Conservation (phyloP, 1,284 basidiomycete genomes). For the Thecaphora thlaspeos region DNA sequence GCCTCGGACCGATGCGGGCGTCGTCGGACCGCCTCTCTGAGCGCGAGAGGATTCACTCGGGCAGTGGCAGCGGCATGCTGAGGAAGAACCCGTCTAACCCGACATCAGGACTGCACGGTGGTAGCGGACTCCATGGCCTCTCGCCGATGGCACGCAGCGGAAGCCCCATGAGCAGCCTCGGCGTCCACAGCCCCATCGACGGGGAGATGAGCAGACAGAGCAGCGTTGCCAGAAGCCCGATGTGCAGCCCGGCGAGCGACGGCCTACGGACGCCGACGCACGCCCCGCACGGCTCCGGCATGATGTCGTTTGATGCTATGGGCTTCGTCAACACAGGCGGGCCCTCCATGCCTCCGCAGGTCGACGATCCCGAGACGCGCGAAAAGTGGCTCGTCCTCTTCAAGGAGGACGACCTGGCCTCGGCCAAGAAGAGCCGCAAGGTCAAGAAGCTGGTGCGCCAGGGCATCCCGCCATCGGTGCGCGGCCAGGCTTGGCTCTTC, state of each 20-base stretch:
- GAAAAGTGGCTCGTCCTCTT: slow-evolving; percentile 73
- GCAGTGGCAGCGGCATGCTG: slow-evolving; percentile 36
- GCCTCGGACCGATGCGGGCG: slow-evolving; percentile 35
- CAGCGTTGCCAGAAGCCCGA: slow-evolving; percentile 15
- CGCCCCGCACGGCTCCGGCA: not conserved
- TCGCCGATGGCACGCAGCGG: slow-evolving; percentile 23
- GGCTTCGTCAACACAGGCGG: slow-evolving; percentile 24
- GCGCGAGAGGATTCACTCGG: slow-evolving; percentile 32
- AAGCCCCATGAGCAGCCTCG: slow-evolving; percentile 24
- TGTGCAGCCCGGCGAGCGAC: slow-evolving; percentile 19
- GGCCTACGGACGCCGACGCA: not conserved
- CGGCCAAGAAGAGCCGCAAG: slow-evolving; percentile 78
- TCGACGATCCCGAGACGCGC: slow-evolving; percentile 71
- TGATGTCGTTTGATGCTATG: slow-evolving; percentile 25
- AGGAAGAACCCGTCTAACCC: slow-evolving; percentile 52
- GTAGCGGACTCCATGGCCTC: slow-evolving; percentile 25
- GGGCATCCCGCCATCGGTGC: slow-evolving; percentile 66
- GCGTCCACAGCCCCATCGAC: slow-evolving; percentile 14
- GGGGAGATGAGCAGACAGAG: slow-evolving; percentile 8
- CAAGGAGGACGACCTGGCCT: slow-evolving; percentile 65
- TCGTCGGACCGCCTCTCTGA: slow-evolving; percentile 43
- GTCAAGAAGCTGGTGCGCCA: slow-evolving; percentile 75
- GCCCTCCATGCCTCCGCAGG: slow-evolving; percentile 8
- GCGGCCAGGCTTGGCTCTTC: slow-evolving; percentile 54
- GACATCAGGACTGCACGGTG: slow-evolving; percentile 38